Evolutionary conservation across 2,329 filamentous ascomycete species (phyloP), one percentile per base, ranked within the genome.

Genomic region (Trichocomaceae sp.): DNA sequence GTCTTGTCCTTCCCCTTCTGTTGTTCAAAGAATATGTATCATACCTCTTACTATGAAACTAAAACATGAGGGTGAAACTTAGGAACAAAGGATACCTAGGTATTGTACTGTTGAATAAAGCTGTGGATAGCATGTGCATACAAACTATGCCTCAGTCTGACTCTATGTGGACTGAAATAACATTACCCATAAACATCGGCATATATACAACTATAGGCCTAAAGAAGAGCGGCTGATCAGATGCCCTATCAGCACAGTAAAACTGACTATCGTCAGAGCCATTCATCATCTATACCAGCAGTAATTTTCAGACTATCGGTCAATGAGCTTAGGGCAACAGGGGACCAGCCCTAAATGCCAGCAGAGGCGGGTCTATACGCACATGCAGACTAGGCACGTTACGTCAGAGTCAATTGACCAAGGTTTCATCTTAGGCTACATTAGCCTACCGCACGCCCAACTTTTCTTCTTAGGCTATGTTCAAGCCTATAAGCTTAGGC

Each of bases 251-350:
- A 83, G 64, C 2, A 74, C 75, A 0, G 79, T 77, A 50, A 83
- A 73, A n/a, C 74, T 75, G 17, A 81, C 74, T 53, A 81, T 73
- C 20, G 72, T 76, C 49, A 83, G 76, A 5, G 77, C 73, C 76
- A 82, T 79, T 1, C 80, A n/a, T 80, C 67, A 81, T 79, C n/a
- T n/a, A 79, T 75, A 0, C 80, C 80, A 0, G 80, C 80, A 5
- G 71, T 69, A 64, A 79, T 81, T 57, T 74, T 75, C 56, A 80
- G 55, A 61, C 83, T 77, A 0, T 72, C 73, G 0, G 77, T 81
- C 55, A 83, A 68, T 42, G 78, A 79, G 49, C 77, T 79, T 42
- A 86, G 62, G 0, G 79, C 80, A 0, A 84, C 82, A 0, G 86
- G 85, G 61, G 88, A 87, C 10, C 89, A 65, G 1, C 56, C 56